These are phyloP conservation scores for Wallacemonas sp. DNA, from an alignment of 208 protist species.

Conservation along the genomic window DNA sequence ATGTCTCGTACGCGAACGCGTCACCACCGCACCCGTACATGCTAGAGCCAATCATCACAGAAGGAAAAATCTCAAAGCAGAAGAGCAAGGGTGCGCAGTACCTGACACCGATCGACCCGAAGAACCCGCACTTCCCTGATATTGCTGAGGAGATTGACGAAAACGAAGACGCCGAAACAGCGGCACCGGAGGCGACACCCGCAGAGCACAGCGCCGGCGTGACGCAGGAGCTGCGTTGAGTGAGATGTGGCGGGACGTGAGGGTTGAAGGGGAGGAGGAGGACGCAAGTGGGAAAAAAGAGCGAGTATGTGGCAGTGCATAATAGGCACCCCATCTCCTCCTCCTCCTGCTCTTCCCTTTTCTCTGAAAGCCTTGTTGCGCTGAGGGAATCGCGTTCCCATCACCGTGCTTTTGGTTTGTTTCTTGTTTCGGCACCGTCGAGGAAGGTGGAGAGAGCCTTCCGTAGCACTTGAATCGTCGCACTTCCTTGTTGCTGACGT, in stretches of 20 bases:
- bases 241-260: neutral
- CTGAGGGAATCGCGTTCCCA: no score
- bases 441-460: no score
- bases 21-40: slow-evolving; percentile 88
- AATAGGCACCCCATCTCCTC: no score
- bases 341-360: no score
- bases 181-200: neutral
- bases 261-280: no score
- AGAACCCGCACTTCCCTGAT: slow-evolving; percentile 86
- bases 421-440: neutral
- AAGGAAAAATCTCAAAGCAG: slow-evolving; percentile 82
- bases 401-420: neutral
- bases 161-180: slow-evolving; percentile 4
- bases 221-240: neutral
- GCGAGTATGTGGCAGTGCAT: no score
- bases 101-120: slow-evolving; percentile 55
- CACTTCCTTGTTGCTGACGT: slow-evolving; percentile 8
- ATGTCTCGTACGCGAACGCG: slow-evolving; percentile 73
- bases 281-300: no score
- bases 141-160: slow-evolving; percentile 81
- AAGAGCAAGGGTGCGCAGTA: slow-evolving; percentile 47
- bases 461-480: no score
- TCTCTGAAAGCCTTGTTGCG: no score
- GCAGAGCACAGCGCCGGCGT: neutral
- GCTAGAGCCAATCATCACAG: slow-evolving; percentile 69